These are phyloP conservation scores for Daphne laureola DNA, from an alignment of 441 rosid species.

Conservation along the genomic window DNA sequence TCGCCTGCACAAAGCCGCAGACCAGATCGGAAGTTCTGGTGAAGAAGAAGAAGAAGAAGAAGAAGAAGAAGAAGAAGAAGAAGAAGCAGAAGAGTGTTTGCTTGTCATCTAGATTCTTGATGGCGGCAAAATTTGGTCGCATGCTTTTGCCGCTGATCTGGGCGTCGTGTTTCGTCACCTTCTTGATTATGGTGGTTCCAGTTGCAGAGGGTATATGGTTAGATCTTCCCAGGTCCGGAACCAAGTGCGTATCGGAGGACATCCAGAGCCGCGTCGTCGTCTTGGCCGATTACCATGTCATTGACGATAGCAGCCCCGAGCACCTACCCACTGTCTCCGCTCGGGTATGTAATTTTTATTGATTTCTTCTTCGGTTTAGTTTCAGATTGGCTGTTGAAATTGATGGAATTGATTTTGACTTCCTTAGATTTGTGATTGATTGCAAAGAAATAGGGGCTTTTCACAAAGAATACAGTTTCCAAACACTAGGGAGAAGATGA, in stretches of 20 bases:
- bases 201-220: slow-evolving; percentile 27
- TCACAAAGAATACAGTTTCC: too few relatives aligned
- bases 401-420: too few relatives aligned
- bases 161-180: slow-evolving; percentile 8
- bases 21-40: too few relatives aligned
- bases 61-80: slow-evolving; percentile 7
- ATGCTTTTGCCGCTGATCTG: slow-evolving; percentile 1
- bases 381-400: too few relatives aligned
- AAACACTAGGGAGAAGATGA: too few relatives aligned
- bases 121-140: slow-evolving; percentile 14
- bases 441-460: too few relatives aligned
- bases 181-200: not conserved
- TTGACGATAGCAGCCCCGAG: slow-evolving; percentile 43
- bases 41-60: not conserved
- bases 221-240: slow-evolving; percentile 26
- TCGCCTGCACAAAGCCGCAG: not conserved
- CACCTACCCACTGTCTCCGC: slow-evolving; percentile 30
- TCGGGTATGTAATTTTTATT: slow-evolving; percentile 34
- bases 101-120: slow-evolving; percentile 5
- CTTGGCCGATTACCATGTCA: slow-evolving; percentile 54
- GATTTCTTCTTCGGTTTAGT: not conserved
- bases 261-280: slow-evolving; percentile 66
- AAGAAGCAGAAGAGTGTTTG: slow-evolving; percentile 9
- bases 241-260: slow-evolving; percentile 55
- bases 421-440: too few relatives aligned